Conservation (phyloP, 73 alveolate genomes). For the Paramecium sexaurelia region DNA sequence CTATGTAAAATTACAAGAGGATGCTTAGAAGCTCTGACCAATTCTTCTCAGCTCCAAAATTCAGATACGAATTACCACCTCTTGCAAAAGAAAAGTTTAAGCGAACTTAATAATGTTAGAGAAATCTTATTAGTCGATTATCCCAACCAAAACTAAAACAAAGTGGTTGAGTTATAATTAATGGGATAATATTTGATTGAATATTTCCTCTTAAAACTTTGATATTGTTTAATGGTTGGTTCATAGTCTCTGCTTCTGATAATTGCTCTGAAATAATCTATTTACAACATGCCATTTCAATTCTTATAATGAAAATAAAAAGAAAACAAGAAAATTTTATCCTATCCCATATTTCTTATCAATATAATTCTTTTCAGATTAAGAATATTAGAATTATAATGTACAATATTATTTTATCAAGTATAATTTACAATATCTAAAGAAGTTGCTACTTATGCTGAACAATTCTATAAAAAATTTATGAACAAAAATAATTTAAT, state of each 20-base stretch:
- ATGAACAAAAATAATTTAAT: not conserved
- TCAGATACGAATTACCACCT: slow-evolving; percentile 43
- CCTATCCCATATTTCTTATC: slow-evolving; percentile 70
- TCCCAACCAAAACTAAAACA: slow-evolving; percentile 2
- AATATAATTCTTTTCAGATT: slow-evolving; percentile 72
- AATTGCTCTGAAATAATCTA: not conserved
- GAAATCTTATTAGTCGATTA: not conserved
- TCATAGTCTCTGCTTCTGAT: not conserved
- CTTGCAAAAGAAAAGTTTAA: not conserved
- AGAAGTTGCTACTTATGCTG: slow-evolving; percentile 72
- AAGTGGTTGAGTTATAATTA: slow-evolving; percentile 12
- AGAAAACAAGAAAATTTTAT: slow-evolving; percentile 63
- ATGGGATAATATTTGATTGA: slow-evolving; percentile 11
- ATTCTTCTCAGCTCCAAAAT: not conserved
- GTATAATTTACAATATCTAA: too few species aligned
- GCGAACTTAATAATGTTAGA: not conserved
- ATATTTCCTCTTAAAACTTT: not conserved
- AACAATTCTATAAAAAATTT: slow-evolving; percentile 44
- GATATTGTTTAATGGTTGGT: slow-evolving; percentile 13
- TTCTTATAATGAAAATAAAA: not conserved
- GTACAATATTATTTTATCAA: too few species aligned
- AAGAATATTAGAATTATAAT: slow-evolving; percentile 78
- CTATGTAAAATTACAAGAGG: not conserved
- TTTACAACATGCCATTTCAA: not conserved
- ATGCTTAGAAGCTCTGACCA: not conserved